These are phyloP conservation scores for Quercus tomentella DNA, from an alignment of 331 rosid species.

Conservation along the genomic window DNA sequence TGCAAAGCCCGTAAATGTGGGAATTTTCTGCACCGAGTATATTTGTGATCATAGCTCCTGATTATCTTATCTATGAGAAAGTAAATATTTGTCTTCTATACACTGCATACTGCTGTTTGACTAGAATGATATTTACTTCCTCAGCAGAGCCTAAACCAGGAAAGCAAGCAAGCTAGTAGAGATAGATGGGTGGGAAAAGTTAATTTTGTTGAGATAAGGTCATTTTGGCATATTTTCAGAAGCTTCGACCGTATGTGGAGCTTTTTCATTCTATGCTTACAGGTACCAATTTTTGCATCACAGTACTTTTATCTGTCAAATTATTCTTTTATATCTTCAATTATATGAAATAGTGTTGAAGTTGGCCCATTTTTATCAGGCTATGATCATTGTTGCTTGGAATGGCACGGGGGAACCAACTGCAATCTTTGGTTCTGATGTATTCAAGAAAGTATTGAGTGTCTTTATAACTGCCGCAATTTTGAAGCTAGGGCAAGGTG, in stretches of 20 bases:
- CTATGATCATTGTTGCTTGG: slow-evolving; percentile 96
- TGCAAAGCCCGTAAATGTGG: too few species aligned
- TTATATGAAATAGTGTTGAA: slow-evolving; percentile 17
- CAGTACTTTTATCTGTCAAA: not conserved
- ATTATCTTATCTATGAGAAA: not conserved
- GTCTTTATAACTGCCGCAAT: slow-evolving; percentile 96
- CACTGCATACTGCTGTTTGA: not conserved
- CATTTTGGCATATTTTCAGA: slow-evolving; percentile 96
- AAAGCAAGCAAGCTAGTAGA: slow-evolving; percentile 47
- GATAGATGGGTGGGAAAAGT: slow-evolving; percentile 95
- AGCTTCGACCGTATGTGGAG: slow-evolving; percentile 99
- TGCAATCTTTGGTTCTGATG: slow-evolving; percentile 56
- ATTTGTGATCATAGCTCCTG: too few species aligned
- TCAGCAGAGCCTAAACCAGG: slow-evolving; percentile 35
- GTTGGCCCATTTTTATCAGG: slow-evolving; percentile 40
- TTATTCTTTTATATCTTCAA: slow-evolving; percentile 8
- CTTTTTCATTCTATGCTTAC: slow-evolving; percentile 85
- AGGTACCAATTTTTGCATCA: slow-evolving; percentile 47
- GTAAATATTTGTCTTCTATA: not conserved
- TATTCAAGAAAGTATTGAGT: slow-evolving; percentile 85
- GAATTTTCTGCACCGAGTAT: too few species aligned
- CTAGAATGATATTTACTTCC: too few species aligned
- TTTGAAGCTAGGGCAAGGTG: slow-evolving; percentile 96
- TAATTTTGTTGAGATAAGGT: slow-evolving; percentile 92
- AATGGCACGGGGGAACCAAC: slow-evolving; percentile 78